Evolutionary conservation across 352 stramenopile species (phyloP), one percentile per base, ranked within the genome.

Genomic region (Phytophthora aleatoria): DNA sequence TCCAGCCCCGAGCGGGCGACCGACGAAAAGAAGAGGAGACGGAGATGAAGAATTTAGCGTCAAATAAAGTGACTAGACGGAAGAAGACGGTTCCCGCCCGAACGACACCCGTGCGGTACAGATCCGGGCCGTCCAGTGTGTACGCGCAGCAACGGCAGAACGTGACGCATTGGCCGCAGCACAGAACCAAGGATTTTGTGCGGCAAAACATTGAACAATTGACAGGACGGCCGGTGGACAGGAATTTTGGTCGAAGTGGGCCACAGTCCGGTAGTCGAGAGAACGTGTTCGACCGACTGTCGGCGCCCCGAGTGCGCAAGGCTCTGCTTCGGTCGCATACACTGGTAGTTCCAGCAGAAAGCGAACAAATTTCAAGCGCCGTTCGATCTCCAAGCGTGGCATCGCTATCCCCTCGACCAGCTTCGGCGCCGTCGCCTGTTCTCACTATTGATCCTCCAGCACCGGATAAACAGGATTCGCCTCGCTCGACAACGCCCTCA

Each of bases 181-280:
- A 45, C 28, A 63, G 42, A n/a, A 36, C 20, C 7, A 90, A 83
- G 30, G 77, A 91, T 27, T 91, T 75, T 53, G 66, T 91, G 8
- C 80, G 71, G 15, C 61, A 79, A 12, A 91, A 91, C 30, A 79
- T 84, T 53, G 79, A 90, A 43, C 69, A 61, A 1, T 60, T 89
- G 15, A 71, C 81, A 30, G 79, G 81, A 42, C 50, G 67, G 28
- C 45, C 68, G 1, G 30, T 61, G 4, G 15, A 57, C 58, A 8
- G 35, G 38, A 31, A 30, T 1, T 38, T 26, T 51, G 8, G 13
- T 8, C 44, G 53, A 57, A 33, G 3, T 27, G 30, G 30, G 27
- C 26, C 12, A 26, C 62, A 15, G 27, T 45, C 27, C 5, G 5
- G 28, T 7, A 45, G 2, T 33, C 41, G 50, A 53, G 57, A 62